Base-by-base conservation (phyloP, 352 stramenopile species). In the Phytopythium litorale region DNA sequence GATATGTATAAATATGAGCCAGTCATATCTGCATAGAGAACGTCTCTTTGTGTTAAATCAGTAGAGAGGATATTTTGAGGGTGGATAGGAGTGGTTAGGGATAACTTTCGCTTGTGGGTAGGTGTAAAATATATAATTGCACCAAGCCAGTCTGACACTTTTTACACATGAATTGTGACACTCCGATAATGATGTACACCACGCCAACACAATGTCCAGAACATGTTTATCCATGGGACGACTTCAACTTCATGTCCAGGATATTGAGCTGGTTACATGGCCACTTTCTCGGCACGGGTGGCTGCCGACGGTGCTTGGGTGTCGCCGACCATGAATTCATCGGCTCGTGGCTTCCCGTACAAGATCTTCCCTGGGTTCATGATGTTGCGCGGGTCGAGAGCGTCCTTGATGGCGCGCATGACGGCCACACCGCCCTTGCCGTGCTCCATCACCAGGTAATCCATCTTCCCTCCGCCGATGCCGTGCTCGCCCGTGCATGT, bases 401-500 rank as follows among this genome's bases (percentile, higher is more conserved):
- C 83, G 23, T 87, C 79, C 78, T 99, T 99, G 69, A 99, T 92
- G 32, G 76, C 69, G 60, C 79, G 73, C 97, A 99, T 99, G 54
- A 98, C 84, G 42, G 89, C 67, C 12, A 99, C 77, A 45, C 87
- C 92, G 38, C 86, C 65, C 49, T 55, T 25, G 43, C 94, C 92
- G 67, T 98, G 94, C 76, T 99, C 96, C 59, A 85, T 76, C 54
- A 73, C 62, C 21, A 98, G 63, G 71, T 98, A 98, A 53, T 86
- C 78, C 65, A 92, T 97, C 79, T 99, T 99, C 58, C 97, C 97
- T 60, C 92, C 88, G 11, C 97, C 97, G 21, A 99, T 78, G 43
- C 97, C 97, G 71, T 99, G 97, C 75, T 99, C 97, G 48, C 97
- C 97, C n/a, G 97, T 99, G 82, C 97, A 99, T 21, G 96, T 99